These are phyloP conservation scores for Acanthamoeba castellanii DNA, from an alignment of 208 protist species.

Conservation along the genomic window DNA sequence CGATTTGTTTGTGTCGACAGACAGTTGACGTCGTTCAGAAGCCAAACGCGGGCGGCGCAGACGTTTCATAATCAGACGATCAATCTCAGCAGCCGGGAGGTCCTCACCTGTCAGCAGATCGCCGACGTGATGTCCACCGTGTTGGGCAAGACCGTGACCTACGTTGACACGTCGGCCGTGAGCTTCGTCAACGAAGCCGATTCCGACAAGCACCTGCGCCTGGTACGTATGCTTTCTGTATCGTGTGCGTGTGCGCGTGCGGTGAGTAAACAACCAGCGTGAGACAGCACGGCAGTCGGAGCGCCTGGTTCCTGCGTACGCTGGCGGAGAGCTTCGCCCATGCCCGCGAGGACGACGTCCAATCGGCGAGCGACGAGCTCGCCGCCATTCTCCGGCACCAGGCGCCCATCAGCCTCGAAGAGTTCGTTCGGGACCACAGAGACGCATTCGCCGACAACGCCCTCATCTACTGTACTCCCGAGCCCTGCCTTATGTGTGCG, in stretches of 20 bases:
- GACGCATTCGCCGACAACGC: background rate
- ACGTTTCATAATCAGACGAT: background rate
- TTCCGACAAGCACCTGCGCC: background rate
- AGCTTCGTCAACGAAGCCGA: background rate
- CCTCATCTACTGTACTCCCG: background rate
- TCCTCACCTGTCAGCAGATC: background rate
- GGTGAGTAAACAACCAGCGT: too few relatives aligned
- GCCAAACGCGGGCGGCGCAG: background rate
- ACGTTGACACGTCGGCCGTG: background rate
- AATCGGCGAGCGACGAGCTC: background rate
- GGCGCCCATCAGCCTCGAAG: background rate
- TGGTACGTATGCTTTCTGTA: background rate
- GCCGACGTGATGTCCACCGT: background rate
- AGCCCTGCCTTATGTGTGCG: background rate
- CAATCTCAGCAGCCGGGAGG: background rate
- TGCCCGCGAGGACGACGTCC: background rate
- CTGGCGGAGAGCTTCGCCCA: background rate
- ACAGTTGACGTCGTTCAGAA: background rate
- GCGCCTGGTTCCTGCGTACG: background rate
- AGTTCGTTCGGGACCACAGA: slow-evolving; percentile 5
- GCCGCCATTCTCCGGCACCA: background rate
- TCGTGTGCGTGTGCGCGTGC: too few relatives aligned
- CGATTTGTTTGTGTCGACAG: background rate
- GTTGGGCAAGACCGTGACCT: slow-evolving; percentile 20
- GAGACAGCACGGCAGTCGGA: background rate